Evolutionary conservation across 768 basidiomycete species (phyloP), one percentile per base, ranked within the genome.

Genomic region (Melanogaster broomeanus): DNA sequence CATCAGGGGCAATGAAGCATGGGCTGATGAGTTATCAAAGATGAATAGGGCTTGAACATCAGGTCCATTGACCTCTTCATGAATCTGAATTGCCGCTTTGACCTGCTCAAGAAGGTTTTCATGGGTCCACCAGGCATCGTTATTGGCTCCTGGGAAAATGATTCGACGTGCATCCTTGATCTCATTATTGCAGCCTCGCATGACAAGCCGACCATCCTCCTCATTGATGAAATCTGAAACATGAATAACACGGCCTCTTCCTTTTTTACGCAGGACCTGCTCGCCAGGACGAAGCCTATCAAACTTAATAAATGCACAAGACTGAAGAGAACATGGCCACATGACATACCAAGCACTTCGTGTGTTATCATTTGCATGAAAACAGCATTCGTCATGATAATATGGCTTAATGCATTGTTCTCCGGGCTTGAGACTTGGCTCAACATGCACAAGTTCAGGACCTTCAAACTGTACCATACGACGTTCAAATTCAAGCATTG

Each of bases 171-270:
- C 64, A 50, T 69, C 63, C 39, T 60, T n/a, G n/a, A n/a, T n/a
- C n/a, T n/a, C n/a, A n/a, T n/a, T n/a, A n/a, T n/a, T n/a, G n/a
- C n/a, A n/a, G n/a, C n/a, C n/a, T n/a, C n/a, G n/a, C n/a, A 60
- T 12, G 30, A 70, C 48, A 16, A 76, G 61, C 12, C 59, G 58
- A 1, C 77, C 71, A 42, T 50, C 65, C 11, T 63, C 61, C 19
- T 69, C 61, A 35, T 67, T 64, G 27, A 77, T 70, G 42, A 77
- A 77, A 28, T 72, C 72, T 1, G 74, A 78, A 6, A 73, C 63
- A 60, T 76, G 72, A 28, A 75, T 74, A 6, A 72, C 49, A 1
- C 57, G 49, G 4, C 75, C 74, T 12, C 59, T 51, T 6, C 69
- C 65, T 51, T 77, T 68, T 45, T 67, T 65, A 12, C 38, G 33